Base-by-base conservation (phyloP, 768 basidiomycete genomes). In the Tricholoma saponaceum region DNA sequence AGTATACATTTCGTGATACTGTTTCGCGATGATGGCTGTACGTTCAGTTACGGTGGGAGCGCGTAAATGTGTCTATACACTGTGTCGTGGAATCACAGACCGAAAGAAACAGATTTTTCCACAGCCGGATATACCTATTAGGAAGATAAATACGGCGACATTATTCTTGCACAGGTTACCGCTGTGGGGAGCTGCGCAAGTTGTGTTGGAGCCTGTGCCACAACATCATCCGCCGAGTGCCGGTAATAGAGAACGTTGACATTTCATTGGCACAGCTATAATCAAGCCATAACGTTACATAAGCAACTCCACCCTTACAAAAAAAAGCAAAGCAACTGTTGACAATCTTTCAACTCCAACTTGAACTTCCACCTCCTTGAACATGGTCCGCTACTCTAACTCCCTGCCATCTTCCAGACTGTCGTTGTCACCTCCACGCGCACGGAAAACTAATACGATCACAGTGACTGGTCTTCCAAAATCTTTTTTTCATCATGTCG, bases 391-490 rank as follows among this genome's bases (percentile, higher is more conserved):
- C 9, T 59, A 58, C 30, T 59, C 62, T 3, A 58, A 63, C 13
- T 64, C 65, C 30, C 14, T 61, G 13, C 66, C 64, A 26, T 46
- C 63, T 7, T 64, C 60, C 2, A 57, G 57, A 41, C 44, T 53
- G 43, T 64, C 64, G 18, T 61, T 62, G 18, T 59, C 64, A 35
- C 60, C 63, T 58, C 69, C 51, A 44, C 62, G 54, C 56, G 28
- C 54, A 39, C 61, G 67, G 51, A 65, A 66, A 14, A 96, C 95
- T 30, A 98, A 98, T 72, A 90, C 95, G 0, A 77, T 98, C 28
- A 81, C 93, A 39, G 80, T 98, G 51, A 86, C 95, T 1, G 79
- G 83, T 2, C 72, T 98, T 0, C 92, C 94, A 3, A 80, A 76
- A 32, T 74, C 80, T 1, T 92, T 95, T 70, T 96, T 98, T 74